A percentile compares a stretch with the other conserved stretches of the same genome.
Conservation (phyloP, 2,329 filamentous ascomycete genomes). For the Biscogniauxia marginata region DNA sequence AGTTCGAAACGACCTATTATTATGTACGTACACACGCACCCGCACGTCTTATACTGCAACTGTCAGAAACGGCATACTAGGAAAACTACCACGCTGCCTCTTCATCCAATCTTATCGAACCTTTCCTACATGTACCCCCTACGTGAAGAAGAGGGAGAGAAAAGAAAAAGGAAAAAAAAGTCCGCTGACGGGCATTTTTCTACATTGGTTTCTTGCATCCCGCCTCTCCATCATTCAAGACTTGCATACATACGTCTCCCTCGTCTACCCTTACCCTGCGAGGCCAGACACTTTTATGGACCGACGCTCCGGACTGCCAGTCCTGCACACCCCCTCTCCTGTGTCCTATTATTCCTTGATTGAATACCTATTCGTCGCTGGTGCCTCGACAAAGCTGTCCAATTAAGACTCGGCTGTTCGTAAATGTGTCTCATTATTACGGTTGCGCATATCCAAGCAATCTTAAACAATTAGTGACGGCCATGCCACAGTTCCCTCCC, state of each 20-base stretch:
- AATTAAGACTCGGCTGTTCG: conserved; percentile 23
- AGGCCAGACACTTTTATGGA: conserved; percentile 22
- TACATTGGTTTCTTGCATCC: conserved; percentile 21
- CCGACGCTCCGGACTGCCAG: conserved; percentile 27
- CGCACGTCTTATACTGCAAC: not conserved
- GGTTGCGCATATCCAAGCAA: conserved; percentile 27
- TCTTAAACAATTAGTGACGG: conserved; percentile 22
- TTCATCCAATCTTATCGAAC: conserved; percentile 19
- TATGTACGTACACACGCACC: not conserved
- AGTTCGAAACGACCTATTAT: not conserved
- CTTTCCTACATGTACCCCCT: not conserved
- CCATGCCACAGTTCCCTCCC: conserved; percentile 20
- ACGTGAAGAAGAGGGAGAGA: not conserved
- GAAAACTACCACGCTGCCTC: not conserved
- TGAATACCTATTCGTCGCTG: conserved; percentile 23
- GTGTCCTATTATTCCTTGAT: conserved; percentile 3
- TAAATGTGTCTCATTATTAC: conserved; percentile 28
- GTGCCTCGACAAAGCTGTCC: conserved; percentile 23
- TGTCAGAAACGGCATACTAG: not conserved
- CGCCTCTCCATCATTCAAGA: not conserved
- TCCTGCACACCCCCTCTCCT: conserved; percentile 27
- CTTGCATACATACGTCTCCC: conserved; percentile 3
- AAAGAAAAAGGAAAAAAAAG: not conserved
- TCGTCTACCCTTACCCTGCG: conserved; percentile 30
- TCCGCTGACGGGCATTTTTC: conserved; percentile 24